phyloP scores from a whole-genome alignment of 2,329 filamentous ascomycete species.

The Eutypella sp. region DNA sequence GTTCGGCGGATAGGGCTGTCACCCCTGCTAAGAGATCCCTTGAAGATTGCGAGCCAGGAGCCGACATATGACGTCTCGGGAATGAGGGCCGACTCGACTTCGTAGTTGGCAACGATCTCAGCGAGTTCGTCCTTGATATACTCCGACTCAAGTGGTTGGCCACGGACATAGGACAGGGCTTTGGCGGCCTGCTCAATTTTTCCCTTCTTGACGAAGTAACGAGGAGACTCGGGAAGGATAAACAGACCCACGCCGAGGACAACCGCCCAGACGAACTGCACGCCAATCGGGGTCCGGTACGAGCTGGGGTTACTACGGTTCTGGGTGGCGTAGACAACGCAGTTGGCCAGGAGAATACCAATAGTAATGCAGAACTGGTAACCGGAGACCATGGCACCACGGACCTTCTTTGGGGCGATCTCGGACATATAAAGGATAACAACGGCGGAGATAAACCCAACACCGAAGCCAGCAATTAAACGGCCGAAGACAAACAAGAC shows the following conservation, averaged over 20 bases:
- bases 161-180: conserved; percentile 56
- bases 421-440: conserved; percentile 70
- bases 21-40: conserved; percentile 48
- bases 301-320: conserved; percentile 53
- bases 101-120: conserved; percentile 70
- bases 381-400: conserved; percentile 66
- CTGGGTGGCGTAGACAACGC: conserved; percentile 63
- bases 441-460: conserved; percentile 63
- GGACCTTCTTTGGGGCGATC: conserved; percentile 55
- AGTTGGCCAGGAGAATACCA: conserved; percentile 64
- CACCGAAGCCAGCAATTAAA: conserved; percentile 59
- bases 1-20: conserved; percentile 55
- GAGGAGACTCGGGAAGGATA: conserved; percentile 58
- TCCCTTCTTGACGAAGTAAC: conserved; percentile 67
- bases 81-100: conserved; percentile 60
- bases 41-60: conserved; percentile 57
- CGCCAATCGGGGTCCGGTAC: conserved; percentile 66
- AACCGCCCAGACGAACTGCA: conserved; percentile 55
- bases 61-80: conserved; percentile 51
- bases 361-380: conserved; percentile 77
- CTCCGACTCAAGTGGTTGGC: conserved; percentile 58
- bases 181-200: conserved; percentile 54
- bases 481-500: conserved; percentile 58
- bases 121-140: conserved; percentile 65
- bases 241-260: conserved; percentile 33